Base-by-base conservation (phyloP, 164 flowering plant genomes). In the Liriodendron chinense region DNA sequence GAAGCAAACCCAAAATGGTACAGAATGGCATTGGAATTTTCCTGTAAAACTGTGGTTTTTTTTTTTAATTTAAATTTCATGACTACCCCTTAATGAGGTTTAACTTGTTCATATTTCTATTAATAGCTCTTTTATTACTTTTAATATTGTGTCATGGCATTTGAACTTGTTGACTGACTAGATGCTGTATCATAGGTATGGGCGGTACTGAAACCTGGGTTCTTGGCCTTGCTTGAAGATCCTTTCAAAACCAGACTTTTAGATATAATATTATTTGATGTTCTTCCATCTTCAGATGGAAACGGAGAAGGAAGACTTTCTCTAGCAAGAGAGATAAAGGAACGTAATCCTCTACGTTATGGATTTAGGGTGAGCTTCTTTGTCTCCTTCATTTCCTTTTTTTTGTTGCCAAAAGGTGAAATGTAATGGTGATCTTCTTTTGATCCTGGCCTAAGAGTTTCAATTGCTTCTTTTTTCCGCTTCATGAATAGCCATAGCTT, bases 191-290 rank as follows among this genome's bases (percentile, higher is more conserved):
- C 65, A 28, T 81, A 96, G 99, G 98, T 96, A 43, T 96, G 99
- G 99, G 99, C 92, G 76, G 99, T 96, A 34, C 77, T 96, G 56
- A 96, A 96, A 83, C 99, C 99, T 79, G 99, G 99, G 74, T 96
- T 94, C 79, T 77, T 96, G 84, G 98, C 98, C 70, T 82, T 96
- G 73, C 86, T 96, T 78, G 92, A 79, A 78, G 94, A 94, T 84
- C 98, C 98, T 64, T 88, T 89, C 83, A 92, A 92, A 72, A 77
- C 91, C 47, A 88, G 89, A 71, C 99, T 88, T 65, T 79, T 96
- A 70, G 99, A 96, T 79, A 94, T 96, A 70, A 87, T 96, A 74
- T 92, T 92, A 59, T 96, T 96, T 74, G 98, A 96, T 86, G 92
- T 94, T 26, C 81, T 96, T 73, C 99, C 99, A 50, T 83, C 93